These are phyloP conservation scores for Leersia perrieri DNA, from an alignment of 176 grass and related monocot genomes.

Conservation along the genomic window DNA sequence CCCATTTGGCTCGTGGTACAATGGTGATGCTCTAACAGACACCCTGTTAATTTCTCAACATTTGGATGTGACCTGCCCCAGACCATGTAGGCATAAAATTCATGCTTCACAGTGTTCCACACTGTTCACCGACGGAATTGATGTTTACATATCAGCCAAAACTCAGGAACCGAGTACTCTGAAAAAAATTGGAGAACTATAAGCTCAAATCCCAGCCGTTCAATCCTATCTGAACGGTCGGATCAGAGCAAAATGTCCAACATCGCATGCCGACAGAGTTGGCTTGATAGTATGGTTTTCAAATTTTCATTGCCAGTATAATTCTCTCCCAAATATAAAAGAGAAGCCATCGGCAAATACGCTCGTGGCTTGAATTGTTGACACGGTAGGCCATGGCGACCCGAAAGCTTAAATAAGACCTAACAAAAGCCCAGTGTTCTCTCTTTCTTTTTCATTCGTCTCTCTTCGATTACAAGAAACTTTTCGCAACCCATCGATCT, in stretches of 20 bases:
- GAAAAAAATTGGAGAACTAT: neutral
- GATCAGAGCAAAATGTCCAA: neutral
- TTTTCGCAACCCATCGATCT: neutral
- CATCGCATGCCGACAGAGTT: neutral
- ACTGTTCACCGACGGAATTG: conserved; percentile 25
- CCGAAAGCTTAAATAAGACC: conserved; percentile 31
- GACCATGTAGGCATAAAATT: neutral
- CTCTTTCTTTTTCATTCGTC: no score
- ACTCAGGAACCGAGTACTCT: neutral
- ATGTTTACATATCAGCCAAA: neutral
- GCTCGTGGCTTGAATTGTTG: conserved; percentile 5
- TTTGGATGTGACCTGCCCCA: neutral
- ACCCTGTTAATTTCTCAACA: neutral
- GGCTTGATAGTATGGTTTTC: neutral
- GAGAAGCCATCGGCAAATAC: neutral
- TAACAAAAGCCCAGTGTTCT: neutral
- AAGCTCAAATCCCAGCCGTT: neutral
- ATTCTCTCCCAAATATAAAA: neutral
- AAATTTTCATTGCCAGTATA: neutral
- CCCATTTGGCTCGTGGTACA: conserved; percentile 17
- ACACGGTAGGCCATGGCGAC: conserved; percentile 7
- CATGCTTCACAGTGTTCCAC: neutral
- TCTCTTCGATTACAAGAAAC: neutral
- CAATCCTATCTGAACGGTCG: neutral
- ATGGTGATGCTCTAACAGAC: conserved; percentile 42